phyloP scores from a whole-genome alignment of 225 moss, liverwort and hornwort genomes.

The Polytrichum commune region DNA sequence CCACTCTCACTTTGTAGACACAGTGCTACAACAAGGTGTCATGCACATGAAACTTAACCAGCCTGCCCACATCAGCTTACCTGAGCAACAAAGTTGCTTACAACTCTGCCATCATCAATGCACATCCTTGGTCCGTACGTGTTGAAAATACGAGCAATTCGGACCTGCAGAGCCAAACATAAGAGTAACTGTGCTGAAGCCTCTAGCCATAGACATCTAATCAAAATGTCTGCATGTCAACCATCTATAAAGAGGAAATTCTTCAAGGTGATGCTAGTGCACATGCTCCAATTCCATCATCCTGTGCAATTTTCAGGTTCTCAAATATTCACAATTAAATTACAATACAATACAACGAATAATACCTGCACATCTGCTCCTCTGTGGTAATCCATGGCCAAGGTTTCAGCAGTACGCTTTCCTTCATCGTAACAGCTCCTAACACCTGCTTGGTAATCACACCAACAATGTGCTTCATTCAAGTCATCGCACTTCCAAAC shows the following conservation, averaged over 20 bases:
- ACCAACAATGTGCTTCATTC: not conserved
- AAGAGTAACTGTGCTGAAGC: not conserved
- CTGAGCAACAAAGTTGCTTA: slow-evolving; percentile 60
- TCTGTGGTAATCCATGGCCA: slow-evolving; percentile 56
- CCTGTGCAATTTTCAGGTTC: not conserved
- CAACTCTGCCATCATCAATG: slow-evolving; percentile 57
- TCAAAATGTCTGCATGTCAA: not conserved
- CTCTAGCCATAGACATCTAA: not conserved
- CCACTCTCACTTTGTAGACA: not conserved
- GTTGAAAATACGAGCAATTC: slow-evolving; percentile 56
- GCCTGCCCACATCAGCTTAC: slow-evolving; percentile 8
- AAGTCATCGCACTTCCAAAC: not conserved
- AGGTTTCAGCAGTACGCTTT: slow-evolving; percentile 53
- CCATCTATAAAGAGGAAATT: no score
- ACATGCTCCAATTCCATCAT: not conserved
- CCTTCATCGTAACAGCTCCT: slow-evolving; percentile 60
- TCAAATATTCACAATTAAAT: not conserved
- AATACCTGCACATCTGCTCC: slow-evolving; percentile 47
- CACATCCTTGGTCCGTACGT: slow-evolving; percentile 63
- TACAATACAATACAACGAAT: not conserved
- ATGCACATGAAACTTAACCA: slow-evolving; percentile 21
- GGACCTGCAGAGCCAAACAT: slow-evolving; percentile 16
- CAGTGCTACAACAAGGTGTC: slow-evolving; percentile 15
- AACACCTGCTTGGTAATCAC: slow-evolving; percentile 20
- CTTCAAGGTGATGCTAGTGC: not conserved